phyloP scores from a whole-genome alignment of 495 filamentous ascomycete species.

The Podospora comata region DNA sequence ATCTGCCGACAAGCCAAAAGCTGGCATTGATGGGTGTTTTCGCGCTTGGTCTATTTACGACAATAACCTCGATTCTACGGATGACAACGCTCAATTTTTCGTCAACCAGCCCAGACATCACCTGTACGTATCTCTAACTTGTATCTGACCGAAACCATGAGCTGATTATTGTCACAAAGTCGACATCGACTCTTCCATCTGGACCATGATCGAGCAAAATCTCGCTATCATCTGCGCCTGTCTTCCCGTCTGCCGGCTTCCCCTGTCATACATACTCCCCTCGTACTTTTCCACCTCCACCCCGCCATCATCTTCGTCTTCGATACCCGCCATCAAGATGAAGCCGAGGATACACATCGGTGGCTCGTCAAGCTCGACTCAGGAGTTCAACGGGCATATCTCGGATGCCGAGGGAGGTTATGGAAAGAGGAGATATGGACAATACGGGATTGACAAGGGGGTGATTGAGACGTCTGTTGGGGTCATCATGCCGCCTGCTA shows the following conservation, averaged over 20 bases:
- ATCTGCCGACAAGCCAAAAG: conserved; percentile 36
- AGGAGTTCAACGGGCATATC: neutral
- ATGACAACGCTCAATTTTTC: conserved; percentile 26
- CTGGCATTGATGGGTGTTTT: conserved; percentile 38
- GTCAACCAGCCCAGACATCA: conserved; percentile 21
- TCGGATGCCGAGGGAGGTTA: neutral
- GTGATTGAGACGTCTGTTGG: neutral
- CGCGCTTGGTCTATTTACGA: conserved; percentile 34
- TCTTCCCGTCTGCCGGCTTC: conserved; percentile 33
- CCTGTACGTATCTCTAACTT: conserved; percentile 13
- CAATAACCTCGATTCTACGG: conserved; percentile 25
- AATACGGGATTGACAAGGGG: neutral
- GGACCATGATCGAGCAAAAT: conserved; percentile 48
- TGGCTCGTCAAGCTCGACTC: neutral
- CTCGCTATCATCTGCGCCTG: conserved; percentile 48
- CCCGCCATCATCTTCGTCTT: neutral
- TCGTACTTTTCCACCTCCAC: conserved; percentile 2
- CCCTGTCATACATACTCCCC: neutral
- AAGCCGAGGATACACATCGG: neutral
- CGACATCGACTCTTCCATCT: conserved; percentile 41
- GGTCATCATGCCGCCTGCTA: neutral
- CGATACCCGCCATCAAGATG: neutral
- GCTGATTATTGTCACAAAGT: neutral
- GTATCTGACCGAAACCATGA: neutral
- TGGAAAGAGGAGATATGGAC: neutral